Evolutionary conservation across 441 rosid genomes (phyloP).

Genomic region (Melastoma candidum): DNA sequence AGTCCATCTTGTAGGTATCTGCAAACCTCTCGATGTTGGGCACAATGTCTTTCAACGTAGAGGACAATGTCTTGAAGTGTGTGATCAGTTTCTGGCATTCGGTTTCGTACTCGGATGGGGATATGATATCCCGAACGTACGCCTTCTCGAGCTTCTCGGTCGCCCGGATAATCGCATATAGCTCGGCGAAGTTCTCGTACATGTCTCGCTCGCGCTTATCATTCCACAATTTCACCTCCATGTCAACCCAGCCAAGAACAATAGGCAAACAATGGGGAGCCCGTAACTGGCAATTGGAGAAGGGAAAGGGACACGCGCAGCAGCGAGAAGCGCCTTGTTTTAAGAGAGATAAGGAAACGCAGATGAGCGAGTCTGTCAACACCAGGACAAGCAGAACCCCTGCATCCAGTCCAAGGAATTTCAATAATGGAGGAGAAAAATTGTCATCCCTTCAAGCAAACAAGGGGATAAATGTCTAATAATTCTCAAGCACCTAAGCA

Average conservation of each 20-base stretch:
- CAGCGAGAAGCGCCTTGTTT: conserved; percentile 41
- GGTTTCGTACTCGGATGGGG: conserved; percentile 66
- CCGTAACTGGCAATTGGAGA: conserved; percentile 51
- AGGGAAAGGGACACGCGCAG: conserved; percentile 97
- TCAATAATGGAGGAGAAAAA: too few relatives aligned
- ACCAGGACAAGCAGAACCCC: too few relatives aligned
- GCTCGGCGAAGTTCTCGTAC: conserved; percentile 92
- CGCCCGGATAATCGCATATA: conserved; percentile 88
- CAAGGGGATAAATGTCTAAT: too few relatives aligned
- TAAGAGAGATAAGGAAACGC: too few relatives aligned
- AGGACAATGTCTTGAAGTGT: conserved; percentile 78
- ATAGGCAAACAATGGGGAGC: too few relatives aligned
- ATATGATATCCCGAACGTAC: conserved; percentile 63
- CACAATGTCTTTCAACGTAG: conserved; percentile 67
- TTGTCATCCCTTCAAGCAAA: too few relatives aligned
- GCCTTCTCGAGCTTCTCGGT: conserved; percentile 95
- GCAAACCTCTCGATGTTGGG: conserved; percentile 86
- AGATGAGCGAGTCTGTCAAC: too few relatives aligned
- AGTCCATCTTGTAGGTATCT: conserved; percentile 90
- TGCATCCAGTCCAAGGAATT: too few relatives aligned
- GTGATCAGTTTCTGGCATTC: conserved; percentile 90
- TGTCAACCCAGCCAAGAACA: conserved; percentile 17
- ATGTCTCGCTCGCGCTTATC: conserved; percentile 97
- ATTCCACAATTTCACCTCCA: conserved; percentile 95
- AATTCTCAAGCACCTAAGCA: too few relatives aligned